phyloP scores from a whole-genome alignment of 83 land plant species.

The Diphasiastrum complanatum region DNA sequence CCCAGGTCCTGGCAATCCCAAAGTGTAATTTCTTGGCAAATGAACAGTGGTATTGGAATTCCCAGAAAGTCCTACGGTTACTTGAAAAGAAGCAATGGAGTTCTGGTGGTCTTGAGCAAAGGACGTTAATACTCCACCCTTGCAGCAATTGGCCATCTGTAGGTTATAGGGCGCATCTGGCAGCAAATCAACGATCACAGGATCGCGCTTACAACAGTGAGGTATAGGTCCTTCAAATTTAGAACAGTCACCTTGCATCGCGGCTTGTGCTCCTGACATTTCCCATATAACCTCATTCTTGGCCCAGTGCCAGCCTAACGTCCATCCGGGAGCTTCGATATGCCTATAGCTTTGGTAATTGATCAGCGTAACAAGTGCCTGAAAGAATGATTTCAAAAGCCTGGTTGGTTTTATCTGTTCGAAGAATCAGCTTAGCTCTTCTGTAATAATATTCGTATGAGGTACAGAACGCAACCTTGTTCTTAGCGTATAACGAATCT shows the following conservation, averaged over 20 bases:
- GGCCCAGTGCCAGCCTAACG: conserved; percentile 66
- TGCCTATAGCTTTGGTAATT: conserved; percentile 62
- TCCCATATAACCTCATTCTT: conserved; percentile 71
- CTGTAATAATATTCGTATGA: too few species aligned
- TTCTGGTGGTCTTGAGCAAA: conserved; percentile 32
- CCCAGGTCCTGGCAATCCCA: conserved; percentile 51
- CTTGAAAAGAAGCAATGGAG: conserved; percentile 40
- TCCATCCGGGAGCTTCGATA: conserved; percentile 60
- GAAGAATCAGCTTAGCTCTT: too few species aligned
- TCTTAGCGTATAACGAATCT: too few species aligned
- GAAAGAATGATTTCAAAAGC: conserved; percentile 1
- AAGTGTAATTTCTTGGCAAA: conserved; percentile 52
- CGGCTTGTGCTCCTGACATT: conserved; percentile 62
- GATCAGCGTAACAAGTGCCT: conserved; percentile 38
- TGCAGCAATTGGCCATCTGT: conserved; percentile 52
- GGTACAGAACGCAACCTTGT: too few species aligned
- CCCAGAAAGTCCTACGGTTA: conserved; percentile 51
- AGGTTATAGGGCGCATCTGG: conserved; percentile 39
- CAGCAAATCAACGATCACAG: conserved; percentile 43
- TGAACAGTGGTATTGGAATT: conserved; percentile 54
- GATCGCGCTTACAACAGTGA: conserved; percentile 44
- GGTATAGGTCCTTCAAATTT: conserved; percentile 30
- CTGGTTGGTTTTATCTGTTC: too few species aligned
- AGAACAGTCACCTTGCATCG: conserved; percentile 62
- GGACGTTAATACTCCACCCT: conserved; percentile 48